A percentile compares a stretch with the other conserved stretches of the same genome.
These are phyloP conservation scores for Thalassiosira profunda DNA, from an alignment of 108 stramenopile species.

Conservation along the genomic window DNA sequence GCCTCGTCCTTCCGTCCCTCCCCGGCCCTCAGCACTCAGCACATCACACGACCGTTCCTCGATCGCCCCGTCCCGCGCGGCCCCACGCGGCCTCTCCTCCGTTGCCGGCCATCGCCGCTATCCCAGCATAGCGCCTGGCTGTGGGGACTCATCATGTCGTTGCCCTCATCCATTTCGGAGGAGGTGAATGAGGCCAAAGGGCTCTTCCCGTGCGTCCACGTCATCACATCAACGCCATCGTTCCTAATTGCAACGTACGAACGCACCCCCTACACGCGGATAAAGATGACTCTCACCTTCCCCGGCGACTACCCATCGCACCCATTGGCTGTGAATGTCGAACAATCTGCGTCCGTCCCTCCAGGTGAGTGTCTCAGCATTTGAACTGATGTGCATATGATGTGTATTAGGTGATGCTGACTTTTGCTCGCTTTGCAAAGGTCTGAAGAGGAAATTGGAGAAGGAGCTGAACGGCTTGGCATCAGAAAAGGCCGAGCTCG, in stretches of 20 bases:
- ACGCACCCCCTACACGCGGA: slow-evolving; percentile 48
- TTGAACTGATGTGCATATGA: no score
- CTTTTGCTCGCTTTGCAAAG: no score
- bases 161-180: slow-evolving; percentile 18
- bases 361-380: no score
- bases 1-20: no score
- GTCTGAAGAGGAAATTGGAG: slow-evolving; percentile 59
- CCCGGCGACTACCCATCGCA: slow-evolving; percentile 48
- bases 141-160: no score
- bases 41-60: no score
- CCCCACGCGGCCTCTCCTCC: no score
- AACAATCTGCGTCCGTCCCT: slow-evolving; percentile 38
- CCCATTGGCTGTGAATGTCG: slow-evolving; percentile 37
- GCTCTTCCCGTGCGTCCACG: slow-evolving; percentile 13
- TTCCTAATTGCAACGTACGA: slow-evolving; percentile 54
- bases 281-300: slow-evolving; percentile 50
- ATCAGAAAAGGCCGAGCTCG: not conserved
- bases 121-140: no score
- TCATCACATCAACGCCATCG: slow-evolving; percentile 23
- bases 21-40: no score
- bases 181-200: slow-evolving; percentile 22
- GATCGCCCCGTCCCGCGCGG: no score
- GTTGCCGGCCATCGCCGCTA: no score
- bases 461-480: slow-evolving; percentile 27
- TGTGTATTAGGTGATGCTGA: no score